These are phyloP conservation scores for Plectosphaerella cucumerina DNA, from an alignment of 2,329 filamentous ascomycete species.

Conservation along the genomic window DNA sequence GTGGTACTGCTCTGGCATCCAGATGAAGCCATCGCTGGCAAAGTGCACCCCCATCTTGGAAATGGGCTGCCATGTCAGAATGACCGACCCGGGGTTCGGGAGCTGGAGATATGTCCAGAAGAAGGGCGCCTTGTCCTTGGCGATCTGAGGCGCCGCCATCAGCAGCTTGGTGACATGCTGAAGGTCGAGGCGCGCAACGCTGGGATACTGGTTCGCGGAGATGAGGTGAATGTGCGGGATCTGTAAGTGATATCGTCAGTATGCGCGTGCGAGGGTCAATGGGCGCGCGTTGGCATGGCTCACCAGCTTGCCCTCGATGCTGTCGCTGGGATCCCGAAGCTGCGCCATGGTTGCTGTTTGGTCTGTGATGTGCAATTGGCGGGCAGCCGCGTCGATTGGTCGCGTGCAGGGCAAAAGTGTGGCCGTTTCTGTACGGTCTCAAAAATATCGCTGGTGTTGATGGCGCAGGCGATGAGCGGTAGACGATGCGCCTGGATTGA, in stretches of 20 bases:
- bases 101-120: conserved; percentile 89
- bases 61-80: conserved; percentile 85
- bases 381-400: conserved; percentile 1
- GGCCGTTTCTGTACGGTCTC: too few relatives aligned
- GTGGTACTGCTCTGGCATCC: conserved; percentile 75
- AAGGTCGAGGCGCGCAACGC: conserved; percentile 65
- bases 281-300: neutral
- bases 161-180: conserved; percentile 81
- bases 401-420: too few relatives aligned
- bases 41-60: conserved; percentile 68
- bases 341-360: conserved; percentile 9
- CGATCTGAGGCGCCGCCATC: conserved; percentile 76
- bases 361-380: neutral
- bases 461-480: neutral
- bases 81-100: conserved; percentile 75
- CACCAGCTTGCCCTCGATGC: conserved; percentile 13
- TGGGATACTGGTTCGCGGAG: conserved; percentile 76
- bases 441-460: too few relatives aligned
- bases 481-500: conserved; percentile 2
- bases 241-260: conserved; percentile 34
- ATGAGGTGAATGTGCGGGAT: conserved; percentile 87
- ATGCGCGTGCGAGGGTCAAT: conserved; percentile 1
- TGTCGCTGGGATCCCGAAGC: conserved; percentile 10
- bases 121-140: conserved; percentile 80
- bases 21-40: conserved; percentile 88